Evolutionary conservation across 331 rosid genomes (phyloP), one percentile per base, ranked within the genome.

Genomic region (Stylosanthes scabra): DNA sequence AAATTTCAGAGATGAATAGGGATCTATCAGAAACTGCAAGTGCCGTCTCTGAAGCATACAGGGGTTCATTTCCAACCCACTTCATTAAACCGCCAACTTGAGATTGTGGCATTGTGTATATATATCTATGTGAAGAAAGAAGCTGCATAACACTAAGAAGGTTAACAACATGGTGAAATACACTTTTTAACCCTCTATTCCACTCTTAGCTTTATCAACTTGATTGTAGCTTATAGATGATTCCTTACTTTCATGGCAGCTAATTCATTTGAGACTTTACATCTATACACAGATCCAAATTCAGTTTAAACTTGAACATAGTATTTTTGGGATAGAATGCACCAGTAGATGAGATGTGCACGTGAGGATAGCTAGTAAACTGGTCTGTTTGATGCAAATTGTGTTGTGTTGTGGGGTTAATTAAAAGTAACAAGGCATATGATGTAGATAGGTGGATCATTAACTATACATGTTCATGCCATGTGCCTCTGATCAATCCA

Each of bases 1-100:
- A 83, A 81, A 77, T 88, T 63, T 73, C 75, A 64, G 89, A 88
- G 81, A 85, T 90, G 89, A 86, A 81, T 80, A 81, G 63, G 25
- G 78, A 60, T 25, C 83, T 95, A 34, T 77, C 87, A 1, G 89
- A 90, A 68, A 84, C 97, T 9, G 91, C 87, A 12, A 52, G 39
- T 72, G 80, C 66, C 14, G 78, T 87, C 58, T 77, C 97, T 27
- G 82, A 88, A 62, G 66, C 84, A 65, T 85, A 86, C 70, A 78
- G 59, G 81, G 56, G 81, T 51, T 82, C 86, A 49, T 73, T 85
- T 66, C 70, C 76, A 11, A 61, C 84, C 39, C 79, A 81, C 59
- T 60, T 80, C 29, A 68, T 34, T 71, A 28, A 39, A 46, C 68
- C 60, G 16, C 59, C 66, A 41, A 63, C 37, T 14, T 11, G 8